Conservation (phyloP, 2,329 filamentous ascomycete genomes). For the Purpureocillium lavendulum region DNA sequence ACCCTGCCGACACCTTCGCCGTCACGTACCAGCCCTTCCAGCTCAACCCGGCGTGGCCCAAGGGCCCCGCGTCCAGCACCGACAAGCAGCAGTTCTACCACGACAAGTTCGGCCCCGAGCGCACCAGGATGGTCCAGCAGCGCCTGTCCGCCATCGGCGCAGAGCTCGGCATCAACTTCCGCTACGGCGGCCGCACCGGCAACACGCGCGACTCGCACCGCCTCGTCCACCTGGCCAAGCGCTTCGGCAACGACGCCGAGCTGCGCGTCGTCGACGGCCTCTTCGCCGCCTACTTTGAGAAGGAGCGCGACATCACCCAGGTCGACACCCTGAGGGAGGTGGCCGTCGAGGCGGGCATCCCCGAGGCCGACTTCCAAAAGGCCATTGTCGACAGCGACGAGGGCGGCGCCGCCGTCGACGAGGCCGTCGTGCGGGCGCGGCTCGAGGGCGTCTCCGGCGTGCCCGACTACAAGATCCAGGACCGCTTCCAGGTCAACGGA, state of each 20-base stretch:
- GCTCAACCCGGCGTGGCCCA: slow-evolving; percentile 26
- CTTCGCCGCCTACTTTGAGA: slow-evolving; percentile 33
- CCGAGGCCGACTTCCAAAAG: slow-evolving; percentile 25
- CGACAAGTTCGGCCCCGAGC: slow-evolving; percentile 54
- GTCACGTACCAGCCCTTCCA: slow-evolving; percentile 38
- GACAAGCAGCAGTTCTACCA: slow-evolving; percentile 29
- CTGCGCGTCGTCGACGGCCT: slow-evolving; percentile 43
- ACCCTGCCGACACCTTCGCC: slow-evolving; percentile 49
- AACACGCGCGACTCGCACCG: slow-evolving; percentile 39
- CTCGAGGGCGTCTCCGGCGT: slow-evolving; percentile 49
- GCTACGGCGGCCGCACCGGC: slow-evolving; percentile 42
- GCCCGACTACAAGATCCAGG: slow-evolving; percentile 66
- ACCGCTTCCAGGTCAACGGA: slow-evolving; percentile 56
- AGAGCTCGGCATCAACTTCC: slow-evolving; percentile 31
- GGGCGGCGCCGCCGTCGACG: slow-evolving; percentile 31
- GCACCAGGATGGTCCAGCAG: slow-evolving; percentile 29
- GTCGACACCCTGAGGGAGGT: slow-evolving; percentile 25
- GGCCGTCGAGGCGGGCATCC: slow-evolving; percentile 35
- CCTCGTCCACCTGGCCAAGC: slow-evolving; percentile 39
- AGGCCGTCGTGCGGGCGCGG: slow-evolving; percentile 17
- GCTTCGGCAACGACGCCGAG: slow-evolving; percentile 41
- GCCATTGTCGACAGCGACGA: slow-evolving; percentile 35
- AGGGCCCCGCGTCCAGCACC: slow-evolving; percentile 19
- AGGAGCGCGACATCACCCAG: slow-evolving; percentile 33
- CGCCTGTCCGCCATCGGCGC: slow-evolving; percentile 21